Evolutionary conservation across 2,329 filamentous ascomycete species (phyloP).

Genomic region (Alternaria tenuissima): DNA sequence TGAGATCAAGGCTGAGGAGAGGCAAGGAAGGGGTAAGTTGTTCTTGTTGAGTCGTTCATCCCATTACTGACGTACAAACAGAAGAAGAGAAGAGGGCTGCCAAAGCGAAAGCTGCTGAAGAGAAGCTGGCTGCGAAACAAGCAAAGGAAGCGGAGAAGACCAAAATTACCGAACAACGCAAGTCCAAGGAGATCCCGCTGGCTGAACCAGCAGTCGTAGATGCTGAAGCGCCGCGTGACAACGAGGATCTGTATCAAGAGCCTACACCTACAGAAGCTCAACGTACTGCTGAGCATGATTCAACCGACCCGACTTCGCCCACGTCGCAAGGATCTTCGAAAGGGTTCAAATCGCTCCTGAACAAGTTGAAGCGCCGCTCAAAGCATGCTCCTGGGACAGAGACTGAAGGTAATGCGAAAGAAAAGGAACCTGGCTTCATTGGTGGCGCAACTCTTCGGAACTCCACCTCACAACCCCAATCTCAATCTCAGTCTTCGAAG

Average conservation of each 20-base stretch:
- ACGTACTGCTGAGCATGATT: constrained; percentile 15
- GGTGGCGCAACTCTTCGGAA: constrained; percentile 53
- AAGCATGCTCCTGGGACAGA: constrained; percentile 37
- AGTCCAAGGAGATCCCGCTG: constrained; percentile 50
- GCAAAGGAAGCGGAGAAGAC: constrained; percentile 56
- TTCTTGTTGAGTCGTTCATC: not conserved
- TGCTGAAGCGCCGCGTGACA: constrained; percentile 9
- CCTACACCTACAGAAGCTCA: constrained; percentile 17
- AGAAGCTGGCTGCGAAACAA: constrained; percentile 51
- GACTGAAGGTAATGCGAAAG: constrained; percentile 22
- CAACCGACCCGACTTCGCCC: constrained; percentile 29
- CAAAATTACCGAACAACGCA: constrained; percentile 63
- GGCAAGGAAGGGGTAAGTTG: constrained; percentile 64
- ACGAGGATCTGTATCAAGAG: constrained; percentile 33
- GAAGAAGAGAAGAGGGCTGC: constrained; percentile 62
- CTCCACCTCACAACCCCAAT: constrained; percentile 29
- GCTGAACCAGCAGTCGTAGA: constrained; percentile 17
- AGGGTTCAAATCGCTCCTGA: constrained; percentile 49
- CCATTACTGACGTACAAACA: constrained; percentile 50
- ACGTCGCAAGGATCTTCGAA: constrained; percentile 44
- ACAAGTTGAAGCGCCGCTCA: constrained; percentile 51
- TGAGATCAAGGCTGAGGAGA: constrained; percentile 57
- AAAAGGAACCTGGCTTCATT: constrained; percentile 51
- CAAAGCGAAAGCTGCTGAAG: constrained; percentile 60
- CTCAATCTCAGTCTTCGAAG: constrained; percentile 20